These are phyloP conservation scores for Lachnellula arida DNA, from an alignment of 2,329 filamentous ascomycete species.

Conservation along the genomic window DNA sequence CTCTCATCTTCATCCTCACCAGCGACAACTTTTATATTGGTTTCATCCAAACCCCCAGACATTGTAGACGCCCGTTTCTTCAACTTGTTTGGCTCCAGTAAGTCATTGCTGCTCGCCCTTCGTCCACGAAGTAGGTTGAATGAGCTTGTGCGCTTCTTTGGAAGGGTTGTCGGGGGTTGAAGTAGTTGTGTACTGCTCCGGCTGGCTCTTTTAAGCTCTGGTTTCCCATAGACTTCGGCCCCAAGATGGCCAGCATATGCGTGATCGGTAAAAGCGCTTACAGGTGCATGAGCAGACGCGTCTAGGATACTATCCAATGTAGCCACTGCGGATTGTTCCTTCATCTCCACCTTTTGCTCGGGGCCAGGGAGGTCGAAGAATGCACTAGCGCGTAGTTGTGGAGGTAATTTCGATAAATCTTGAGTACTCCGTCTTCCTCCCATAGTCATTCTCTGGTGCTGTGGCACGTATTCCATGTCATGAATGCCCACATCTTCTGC, in stretches of 20 bases:
- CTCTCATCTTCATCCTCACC: conserved; percentile 20
- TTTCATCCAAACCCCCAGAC: conserved; percentile 18
- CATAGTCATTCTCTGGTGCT: conserved; percentile 31
- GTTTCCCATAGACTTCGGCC: conserved; percentile 65
- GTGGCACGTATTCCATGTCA: conserved; percentile 29
- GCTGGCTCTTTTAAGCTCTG: conserved; percentile 44
- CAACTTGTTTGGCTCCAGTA: conserved; percentile 16
- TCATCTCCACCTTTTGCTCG: conserved; percentile 49
- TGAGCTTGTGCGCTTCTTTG: conserved; percentile 44
- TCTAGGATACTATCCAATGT: conserved; percentile 90
- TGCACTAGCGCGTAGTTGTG: conserved; percentile 82
- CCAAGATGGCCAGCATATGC: conserved; percentile 73
- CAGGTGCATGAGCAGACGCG: conserved; percentile 81
- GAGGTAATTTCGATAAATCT: conserved; percentile 57
- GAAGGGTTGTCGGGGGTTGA: conserved; percentile 18
- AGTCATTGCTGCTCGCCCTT: conserved; percentile 21
- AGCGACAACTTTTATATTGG: conserved; percentile 17
- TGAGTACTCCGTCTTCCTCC: conserved; percentile 29
- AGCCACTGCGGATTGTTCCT: conserved; percentile 77
- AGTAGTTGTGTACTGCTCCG: conserved; percentile 40
- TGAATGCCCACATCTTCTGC: conserved; percentile 22
- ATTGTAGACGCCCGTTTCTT: conserved; percentile 21
- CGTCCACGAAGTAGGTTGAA: conserved; percentile 41
- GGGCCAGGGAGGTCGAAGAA: conserved; percentile 74
- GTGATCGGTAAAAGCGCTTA: conserved; percentile 88